These are phyloP conservation scores for Helicocarpus griseus DNA, from an alignment of 2,329 filamentous ascomycete species.

Conservation along the genomic window DNA sequence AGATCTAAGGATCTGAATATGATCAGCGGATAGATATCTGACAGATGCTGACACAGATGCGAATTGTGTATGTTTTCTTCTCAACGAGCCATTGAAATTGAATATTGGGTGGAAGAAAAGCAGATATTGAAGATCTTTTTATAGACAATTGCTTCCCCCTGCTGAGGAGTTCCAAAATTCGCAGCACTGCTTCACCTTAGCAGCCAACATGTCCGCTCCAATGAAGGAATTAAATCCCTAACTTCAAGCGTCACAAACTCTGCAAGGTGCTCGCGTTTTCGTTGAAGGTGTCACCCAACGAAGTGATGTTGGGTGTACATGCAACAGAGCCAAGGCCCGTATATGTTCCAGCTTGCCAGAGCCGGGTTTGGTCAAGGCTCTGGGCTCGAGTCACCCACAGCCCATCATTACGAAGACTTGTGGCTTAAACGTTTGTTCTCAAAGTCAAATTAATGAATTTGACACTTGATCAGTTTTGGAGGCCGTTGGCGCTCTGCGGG, in stretches of 20 bases:
- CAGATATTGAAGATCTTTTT: not conserved
- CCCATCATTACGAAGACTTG: not conserved
- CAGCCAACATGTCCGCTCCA: not conserved
- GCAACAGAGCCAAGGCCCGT: not conserved
- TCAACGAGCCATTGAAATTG: not conserved
- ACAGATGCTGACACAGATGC: not conserved
- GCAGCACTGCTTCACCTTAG: not conserved
- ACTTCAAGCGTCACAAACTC: not conserved
- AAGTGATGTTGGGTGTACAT: not conserved
- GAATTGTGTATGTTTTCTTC: not conserved
- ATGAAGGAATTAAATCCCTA: not conserved
- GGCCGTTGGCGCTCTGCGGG: not conserved
- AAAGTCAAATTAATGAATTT: not conserved
- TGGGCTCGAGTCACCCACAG: not conserved
- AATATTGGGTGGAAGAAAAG: not conserved
- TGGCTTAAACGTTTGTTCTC: not conserved
- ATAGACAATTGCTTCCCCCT: not conserved
- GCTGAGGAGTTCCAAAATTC: not conserved
- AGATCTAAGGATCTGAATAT: not conserved
- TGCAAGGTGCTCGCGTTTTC: not conserved
- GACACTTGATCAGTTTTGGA: not conserved
- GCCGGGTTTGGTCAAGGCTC: not conserved
- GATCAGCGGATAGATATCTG: not conserved
- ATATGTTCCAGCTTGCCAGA: not conserved
- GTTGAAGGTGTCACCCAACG: not conserved